A percentile compares a stretch with the other conserved stretches of the same genome.
These are phyloP conservation scores for Raffaelea ambrosiae DNA, from an alignment of 2,329 filamentous ascomycete species.

Conservation along the genomic window DNA sequence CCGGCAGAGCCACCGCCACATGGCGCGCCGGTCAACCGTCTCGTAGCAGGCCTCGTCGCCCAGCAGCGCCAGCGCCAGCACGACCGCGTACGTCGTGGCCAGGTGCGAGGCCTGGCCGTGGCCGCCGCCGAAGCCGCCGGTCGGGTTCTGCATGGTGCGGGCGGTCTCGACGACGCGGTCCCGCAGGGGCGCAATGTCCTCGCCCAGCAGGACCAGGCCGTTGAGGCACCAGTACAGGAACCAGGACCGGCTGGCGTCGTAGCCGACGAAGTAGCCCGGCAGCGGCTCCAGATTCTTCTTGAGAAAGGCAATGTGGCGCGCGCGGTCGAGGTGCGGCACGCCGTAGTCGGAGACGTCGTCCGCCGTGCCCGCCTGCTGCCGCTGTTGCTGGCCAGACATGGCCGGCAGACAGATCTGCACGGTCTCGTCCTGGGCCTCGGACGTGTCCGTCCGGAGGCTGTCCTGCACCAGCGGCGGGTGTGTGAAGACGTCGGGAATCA, in stretches of 20 bases:
- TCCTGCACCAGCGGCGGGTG: slow-evolving; percentile 56
- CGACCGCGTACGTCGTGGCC: slow-evolving; percentile 77
- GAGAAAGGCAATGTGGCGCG: slow-evolving; percentile 54
- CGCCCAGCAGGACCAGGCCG: slow-evolving; percentile 65
- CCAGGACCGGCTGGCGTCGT: slow-evolving; percentile 89
- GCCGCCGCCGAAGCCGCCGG: slow-evolving; percentile 88
- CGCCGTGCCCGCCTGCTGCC: slow-evolving; percentile 67
- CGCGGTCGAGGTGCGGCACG: slow-evolving; percentile 63
- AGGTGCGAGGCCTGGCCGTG: slow-evolving; percentile 84
- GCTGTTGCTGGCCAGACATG: slow-evolving; percentile 51
- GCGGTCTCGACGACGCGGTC: slow-evolving; percentile 67
- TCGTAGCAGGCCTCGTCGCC: slow-evolving; percentile 61
- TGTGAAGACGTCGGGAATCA: slow-evolving; percentile 50
- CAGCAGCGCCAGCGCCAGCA: slow-evolving; percentile 71
- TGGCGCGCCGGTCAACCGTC: slow-evolving; percentile 68
- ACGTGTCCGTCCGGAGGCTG: slow-evolving; percentile 57
- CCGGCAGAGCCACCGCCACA: slow-evolving; percentile 85
- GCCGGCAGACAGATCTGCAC: slow-evolving; percentile 61
- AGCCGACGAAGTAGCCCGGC: slow-evolving; percentile 59
- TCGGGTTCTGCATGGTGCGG: slow-evolving; percentile 68
- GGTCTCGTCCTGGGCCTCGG: slow-evolving; percentile 58
- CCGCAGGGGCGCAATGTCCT: slow-evolving; percentile 61
- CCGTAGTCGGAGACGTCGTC: slow-evolving; percentile 53
- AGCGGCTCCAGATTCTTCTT: slow-evolving; percentile 50
- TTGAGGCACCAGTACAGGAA: slow-evolving; percentile 87